Percentiles rank a stretch among this genome's conserved stretches.
Evolutionary conservation across 768 basidiomycete genomes (phyloP).

Genomic region (Amanita jacksonii): DNA sequence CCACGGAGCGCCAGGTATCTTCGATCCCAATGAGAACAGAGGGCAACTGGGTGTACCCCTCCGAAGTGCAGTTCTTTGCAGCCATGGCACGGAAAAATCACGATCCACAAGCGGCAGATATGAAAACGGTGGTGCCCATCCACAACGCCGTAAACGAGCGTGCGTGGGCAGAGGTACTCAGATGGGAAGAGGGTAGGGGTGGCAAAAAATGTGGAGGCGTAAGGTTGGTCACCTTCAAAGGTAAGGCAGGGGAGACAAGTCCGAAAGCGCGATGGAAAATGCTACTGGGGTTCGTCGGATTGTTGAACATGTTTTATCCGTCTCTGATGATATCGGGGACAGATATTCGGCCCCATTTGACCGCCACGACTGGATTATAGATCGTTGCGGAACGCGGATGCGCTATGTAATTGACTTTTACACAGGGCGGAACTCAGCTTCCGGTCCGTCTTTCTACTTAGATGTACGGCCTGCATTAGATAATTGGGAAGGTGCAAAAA

Average conservation of each 20-base stretch:
- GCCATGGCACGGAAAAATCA: slow-evolving; percentile 95
- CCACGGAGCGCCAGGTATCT: slow-evolving; percentile 70
- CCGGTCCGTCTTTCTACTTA: slow-evolving; percentile 72
- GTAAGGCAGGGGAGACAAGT: slow-evolving; percentile 70
- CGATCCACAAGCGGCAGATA: slow-evolving; percentile 77
- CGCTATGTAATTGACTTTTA: slow-evolving; percentile 99
- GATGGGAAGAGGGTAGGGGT: slow-evolving; percentile 77
- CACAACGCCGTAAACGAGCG: slow-evolving; percentile 99
- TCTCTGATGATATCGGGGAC: slow-evolving; percentile 10
- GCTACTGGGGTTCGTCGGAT: slow-evolving; percentile 65
- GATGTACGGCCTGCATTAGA: slow-evolving; percentile 94
- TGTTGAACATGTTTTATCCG: neutral
- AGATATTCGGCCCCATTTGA: slow-evolving; percentile 96
- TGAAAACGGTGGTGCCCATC: slow-evolving; percentile 94
- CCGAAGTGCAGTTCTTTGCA: slow-evolving; percentile 96
- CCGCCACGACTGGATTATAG: slow-evolving; percentile 93
- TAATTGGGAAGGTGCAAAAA: slow-evolving; percentile 85
- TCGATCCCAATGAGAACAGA: slow-evolving; percentile 73
- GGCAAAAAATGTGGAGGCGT: slow-evolving; percentile 76
- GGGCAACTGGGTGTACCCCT: slow-evolving; percentile 94
- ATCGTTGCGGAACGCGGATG: slow-evolving; percentile 81
- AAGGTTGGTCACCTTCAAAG: slow-evolving; percentile 85
- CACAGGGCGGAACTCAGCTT: slow-evolving; percentile 53
- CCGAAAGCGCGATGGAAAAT: slow-evolving; percentile 77
- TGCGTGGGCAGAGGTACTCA: slow-evolving; percentile 74